These are phyloP conservation scores for Gaultheria prostrata DNA, from an alignment of 148 eudicot species.

Conservation along the genomic window DNA sequence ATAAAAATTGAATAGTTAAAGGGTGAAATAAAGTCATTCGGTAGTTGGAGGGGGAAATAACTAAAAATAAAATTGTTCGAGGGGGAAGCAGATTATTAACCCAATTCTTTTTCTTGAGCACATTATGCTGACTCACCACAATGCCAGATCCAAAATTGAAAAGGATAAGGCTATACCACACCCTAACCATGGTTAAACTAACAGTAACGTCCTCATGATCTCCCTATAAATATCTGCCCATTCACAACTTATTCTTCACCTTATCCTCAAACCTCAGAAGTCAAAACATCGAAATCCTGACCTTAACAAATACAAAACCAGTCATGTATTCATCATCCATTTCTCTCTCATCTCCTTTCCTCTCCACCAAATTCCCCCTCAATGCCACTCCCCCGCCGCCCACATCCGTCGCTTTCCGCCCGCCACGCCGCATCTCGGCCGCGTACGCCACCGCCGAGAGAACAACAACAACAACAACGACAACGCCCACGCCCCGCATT, in stretches of 20 bases:
- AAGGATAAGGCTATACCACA: neutral
- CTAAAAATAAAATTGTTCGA: too few relatives aligned
- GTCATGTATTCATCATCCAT: neutral
- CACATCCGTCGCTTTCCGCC: slow-evolving; percentile 5
- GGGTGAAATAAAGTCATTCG: too few relatives aligned
- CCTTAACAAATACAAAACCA: neutral
- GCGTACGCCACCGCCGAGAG: slow-evolving; percentile 22
- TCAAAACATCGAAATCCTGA: neutral
- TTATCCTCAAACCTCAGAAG: neutral
- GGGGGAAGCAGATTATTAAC: too few relatives aligned
- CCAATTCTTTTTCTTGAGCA: too few relatives aligned
- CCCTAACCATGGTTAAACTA: slow-evolving; percentile 1
- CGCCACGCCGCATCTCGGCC: slow-evolving; percentile 18
- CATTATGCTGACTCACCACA: neutral
- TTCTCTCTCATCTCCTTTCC: neutral
- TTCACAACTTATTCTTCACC: too few relatives aligned
- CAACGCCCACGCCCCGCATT: neutral
- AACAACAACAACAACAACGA: neutral
- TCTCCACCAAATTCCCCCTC: neutral
- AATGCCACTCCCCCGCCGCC: neutral
- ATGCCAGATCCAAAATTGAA: neutral
- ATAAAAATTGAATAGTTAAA: too few relatives aligned
- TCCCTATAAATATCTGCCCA: neutral
- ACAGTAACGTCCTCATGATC: neutral
- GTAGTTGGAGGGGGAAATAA: too few relatives aligned